phyloP scores from a whole-genome alignment of 805 yeast species.

The Yamadazyma akitaensis region DNA sequence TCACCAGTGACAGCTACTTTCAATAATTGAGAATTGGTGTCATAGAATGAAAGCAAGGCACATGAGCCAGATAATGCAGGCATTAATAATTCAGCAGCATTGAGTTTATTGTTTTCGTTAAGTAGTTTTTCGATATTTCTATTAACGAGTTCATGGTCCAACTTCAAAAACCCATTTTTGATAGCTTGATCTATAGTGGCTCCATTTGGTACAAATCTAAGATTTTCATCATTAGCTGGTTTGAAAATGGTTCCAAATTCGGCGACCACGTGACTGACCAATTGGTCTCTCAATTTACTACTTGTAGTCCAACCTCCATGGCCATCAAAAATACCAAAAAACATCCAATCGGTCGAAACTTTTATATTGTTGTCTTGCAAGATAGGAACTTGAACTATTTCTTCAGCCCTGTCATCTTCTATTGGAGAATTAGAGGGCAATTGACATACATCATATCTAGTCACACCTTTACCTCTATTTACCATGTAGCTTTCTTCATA shows the following conservation, averaged over 20 bases:
- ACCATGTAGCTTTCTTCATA: constrained; percentile 78
- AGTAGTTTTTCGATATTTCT: constrained; percentile 69
- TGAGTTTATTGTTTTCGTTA: constrained; percentile 61
- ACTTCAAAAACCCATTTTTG: constrained; percentile 69
- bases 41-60: constrained; percentile 83
- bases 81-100: constrained; percentile 70
- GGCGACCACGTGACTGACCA: constrained; percentile 71
- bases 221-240: constrained; percentile 47
- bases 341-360: constrained; percentile 73
- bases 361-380: constrained; percentile 53
- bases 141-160: constrained; percentile 85
- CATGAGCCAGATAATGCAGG: constrained; percentile 97
- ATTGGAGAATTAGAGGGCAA: constrained; percentile 89
- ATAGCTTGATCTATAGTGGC: constrained; percentile 77
- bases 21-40: constrained; percentile 64
- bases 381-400: constrained; percentile 70
- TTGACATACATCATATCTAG: constrained; percentile 86
- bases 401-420: constrained; percentile 90
- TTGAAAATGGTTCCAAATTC: constrained; percentile 68
- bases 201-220: constrained; percentile 61
- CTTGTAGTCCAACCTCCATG: constrained; percentile 97
- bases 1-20: constrained; percentile 97
- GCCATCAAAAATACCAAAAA: constrained; percentile 95
- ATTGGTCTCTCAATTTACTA: constrained; percentile 74
- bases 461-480: constrained; percentile 81